phyloP scores from a whole-genome alignment of 495 filamentous ascomycete species.

The Friedmanniomyces endolithicus region DNA sequence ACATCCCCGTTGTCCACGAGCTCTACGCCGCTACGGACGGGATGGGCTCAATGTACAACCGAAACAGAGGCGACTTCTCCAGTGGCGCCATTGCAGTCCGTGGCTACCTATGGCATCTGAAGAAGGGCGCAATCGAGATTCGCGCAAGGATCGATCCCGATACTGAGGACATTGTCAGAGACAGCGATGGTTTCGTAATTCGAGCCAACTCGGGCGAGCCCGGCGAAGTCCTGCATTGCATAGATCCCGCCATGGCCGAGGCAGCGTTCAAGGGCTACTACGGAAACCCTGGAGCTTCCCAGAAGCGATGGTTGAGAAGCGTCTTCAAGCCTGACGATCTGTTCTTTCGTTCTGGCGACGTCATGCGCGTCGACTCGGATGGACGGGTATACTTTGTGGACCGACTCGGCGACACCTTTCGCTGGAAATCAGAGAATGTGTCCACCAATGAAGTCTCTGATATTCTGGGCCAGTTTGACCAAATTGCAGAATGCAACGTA shows the following conservation, averaged over 20 bases:
- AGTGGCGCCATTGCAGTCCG: slow-evolving; percentile 61
- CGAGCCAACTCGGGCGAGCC: slow-evolving; percentile 48
- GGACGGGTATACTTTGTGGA: slow-evolving; percentile 72
- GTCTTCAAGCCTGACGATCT: slow-evolving; percentile 63
- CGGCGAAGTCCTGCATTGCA: slow-evolving; percentile 67
- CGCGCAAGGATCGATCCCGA: slow-evolving; percentile 26
- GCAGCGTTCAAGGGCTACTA: slow-evolving; percentile 58
- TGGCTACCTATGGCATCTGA: slow-evolving; percentile 22
- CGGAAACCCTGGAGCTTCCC: slow-evolving; percentile 50
- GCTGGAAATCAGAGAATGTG: slow-evolving; percentile 79
- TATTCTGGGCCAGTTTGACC: slow-evolving; percentile 50
- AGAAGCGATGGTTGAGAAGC: slow-evolving; percentile 55
- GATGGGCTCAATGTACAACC: slow-evolving; percentile 60
- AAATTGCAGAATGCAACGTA: slow-evolving; percentile 62
- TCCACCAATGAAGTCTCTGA: slow-evolving; percentile 66
- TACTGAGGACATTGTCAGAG: slow-evolving; percentile 28
- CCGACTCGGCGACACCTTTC: slow-evolving; percentile 62
- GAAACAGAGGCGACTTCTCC: slow-evolving; percentile 65
- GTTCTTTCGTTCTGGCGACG: slow-evolving; percentile 65
- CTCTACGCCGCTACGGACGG: slow-evolving; percentile 90
- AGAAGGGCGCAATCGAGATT: slow-evolving; percentile 20
- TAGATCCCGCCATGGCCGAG: slow-evolving; percentile 53
- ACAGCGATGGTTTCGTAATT: slow-evolving; percentile 57
- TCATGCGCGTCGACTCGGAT: slow-evolving; percentile 49
- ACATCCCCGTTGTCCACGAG: slow-evolving; percentile 66